Evolutionary conservation across 495 filamentous ascomycete genomes (phyloP).

Genomic region (Aspergillus cavernicola): DNA sequence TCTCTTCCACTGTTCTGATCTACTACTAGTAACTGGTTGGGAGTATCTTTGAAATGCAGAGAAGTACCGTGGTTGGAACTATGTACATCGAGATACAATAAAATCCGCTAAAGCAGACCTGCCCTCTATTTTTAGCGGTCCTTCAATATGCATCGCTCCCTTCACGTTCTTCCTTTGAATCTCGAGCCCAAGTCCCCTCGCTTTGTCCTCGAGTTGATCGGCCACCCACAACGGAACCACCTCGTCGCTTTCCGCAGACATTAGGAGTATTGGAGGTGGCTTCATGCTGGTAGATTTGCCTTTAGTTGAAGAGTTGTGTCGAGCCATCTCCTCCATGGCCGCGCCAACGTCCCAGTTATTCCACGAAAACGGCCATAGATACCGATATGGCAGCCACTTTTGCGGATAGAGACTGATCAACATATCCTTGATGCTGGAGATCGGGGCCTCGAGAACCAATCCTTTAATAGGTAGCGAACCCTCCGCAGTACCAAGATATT

Average conservation of each 20-base stretch:
- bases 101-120: constrained; percentile 38
- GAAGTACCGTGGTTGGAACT: too few relatives aligned
- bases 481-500: constrained; percentile 19
- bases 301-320: background rate
- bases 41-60: too few relatives aligned
- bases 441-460: constrained; percentile 74
- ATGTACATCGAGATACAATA: too few relatives aligned
- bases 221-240: constrained; percentile 59
- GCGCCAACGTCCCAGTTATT: constrained; percentile 49
- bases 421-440: constrained; percentile 69
- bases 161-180: constrained; percentile 32
- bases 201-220: constrained; percentile 41
- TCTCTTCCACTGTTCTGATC: too few relatives aligned
- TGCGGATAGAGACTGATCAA: constrained; percentile 72
- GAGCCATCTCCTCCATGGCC: constrained; percentile 34
- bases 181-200: constrained; percentile 26
- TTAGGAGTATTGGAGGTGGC: constrained; percentile 46
- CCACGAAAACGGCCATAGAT: constrained; percentile 52
- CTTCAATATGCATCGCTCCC: constrained; percentile 54
- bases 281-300: too few relatives aligned
- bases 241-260: constrained; percentile 65
- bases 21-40: too few relatives aligned
- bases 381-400: constrained; percentile 75
- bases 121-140: constrained; percentile 37
- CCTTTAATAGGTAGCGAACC: constrained; percentile 32